Evolutionary conservation across 2,329 filamentous ascomycete genomes (phyloP).

Genomic region (Talaromyces sp.): DNA sequence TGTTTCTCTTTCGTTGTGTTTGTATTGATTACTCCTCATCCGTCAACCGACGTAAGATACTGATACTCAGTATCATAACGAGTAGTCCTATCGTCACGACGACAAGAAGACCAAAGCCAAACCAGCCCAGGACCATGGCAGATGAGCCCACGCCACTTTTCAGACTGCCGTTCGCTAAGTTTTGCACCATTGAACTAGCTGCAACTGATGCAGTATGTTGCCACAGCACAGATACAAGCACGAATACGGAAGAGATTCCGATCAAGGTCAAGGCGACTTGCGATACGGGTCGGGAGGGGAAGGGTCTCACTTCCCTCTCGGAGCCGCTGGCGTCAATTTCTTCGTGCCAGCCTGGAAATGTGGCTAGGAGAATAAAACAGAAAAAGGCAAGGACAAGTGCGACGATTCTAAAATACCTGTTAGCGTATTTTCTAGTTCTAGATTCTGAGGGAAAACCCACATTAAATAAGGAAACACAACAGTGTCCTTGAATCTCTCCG

Average conservation of each 20-base stretch:
- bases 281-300: constrained; percentile 86
- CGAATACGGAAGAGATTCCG: constrained; percentile 65
- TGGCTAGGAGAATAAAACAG: constrained; percentile 89
- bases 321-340: constrained; percentile 76
- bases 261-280: constrained; percentile 92
- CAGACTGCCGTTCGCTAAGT: constrained; percentile 85
- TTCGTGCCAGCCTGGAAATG: constrained; percentile 97
- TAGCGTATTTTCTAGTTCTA: constrained; percentile 4
- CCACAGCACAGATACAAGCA: constrained; percentile 60
- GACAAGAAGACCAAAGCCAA: constrained; percentile 87
- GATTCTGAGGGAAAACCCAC: constrained; percentile 51
- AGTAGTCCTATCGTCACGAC: constrained; percentile 91
- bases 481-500: constrained; percentile 94
- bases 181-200: constrained; percentile 87
- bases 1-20: neutral
- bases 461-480: constrained; percentile 97
- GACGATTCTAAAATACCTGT: constrained; percentile 65
- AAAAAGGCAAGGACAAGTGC: constrained; percentile 96
- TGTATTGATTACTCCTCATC: constrained; percentile 34
- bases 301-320: constrained; percentile 87
- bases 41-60: constrained; percentile 63
- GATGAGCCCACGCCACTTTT: constrained; percentile 84
- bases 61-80: constrained; percentile 94
- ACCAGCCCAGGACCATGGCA: constrained; percentile 97
- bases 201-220: constrained; percentile 91